Evolutionary conservation across 208 protist genomes (phyloP).

Genomic region (Porcisia deanei): DNA sequence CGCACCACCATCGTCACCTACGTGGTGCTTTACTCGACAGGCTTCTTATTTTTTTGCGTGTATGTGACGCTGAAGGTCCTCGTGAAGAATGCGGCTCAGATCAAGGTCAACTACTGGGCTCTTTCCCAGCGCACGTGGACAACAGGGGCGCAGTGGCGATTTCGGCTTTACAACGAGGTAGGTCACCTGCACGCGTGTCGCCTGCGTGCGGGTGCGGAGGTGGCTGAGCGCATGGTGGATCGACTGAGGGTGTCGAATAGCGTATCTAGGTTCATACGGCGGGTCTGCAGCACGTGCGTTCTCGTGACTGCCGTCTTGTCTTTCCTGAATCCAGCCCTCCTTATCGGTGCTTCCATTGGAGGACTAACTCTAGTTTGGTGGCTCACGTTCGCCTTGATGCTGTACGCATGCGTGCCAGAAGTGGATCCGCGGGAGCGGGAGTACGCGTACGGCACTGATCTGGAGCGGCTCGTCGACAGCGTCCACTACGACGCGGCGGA

Average conservation of each 20-base stretch:
- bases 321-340: conserved; percentile 73
- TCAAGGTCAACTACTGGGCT: conserved; percentile 58
- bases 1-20: conserved; percentile 45
- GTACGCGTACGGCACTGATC: conserved; percentile 65
- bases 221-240: conserved; percentile 54
- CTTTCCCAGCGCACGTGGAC: conserved; percentile 69
- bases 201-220: conserved; percentile 44
- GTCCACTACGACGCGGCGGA: conserved; percentile 52
- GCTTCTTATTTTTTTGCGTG: conserved; percentile 61
- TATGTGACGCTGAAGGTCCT: conserved; percentile 63
- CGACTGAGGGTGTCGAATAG: conserved; percentile 50
- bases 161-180: conserved; percentile 88
- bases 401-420: conserved; percentile 52
- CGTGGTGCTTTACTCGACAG: conserved; percentile 38
- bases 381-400: conserved; percentile 61
- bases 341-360: conserved; percentile 56
- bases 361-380: conserved; percentile 75
- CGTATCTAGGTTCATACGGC: conserved; percentile 52
- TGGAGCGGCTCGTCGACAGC: conserved; percentile 46
- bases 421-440: conserved; percentile 55
- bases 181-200: conserved; percentile 63
- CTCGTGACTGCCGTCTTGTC: conserved; percentile 50
- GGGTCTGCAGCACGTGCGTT: conserved; percentile 56
- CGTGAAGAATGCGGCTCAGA: conserved; percentile 67
- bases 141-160: conserved; percentile 53